These are phyloP conservation scores for Pythium brassicae DNA, from an alignment of 352 stramenopile genomes.

Conservation along the genomic window DNA sequence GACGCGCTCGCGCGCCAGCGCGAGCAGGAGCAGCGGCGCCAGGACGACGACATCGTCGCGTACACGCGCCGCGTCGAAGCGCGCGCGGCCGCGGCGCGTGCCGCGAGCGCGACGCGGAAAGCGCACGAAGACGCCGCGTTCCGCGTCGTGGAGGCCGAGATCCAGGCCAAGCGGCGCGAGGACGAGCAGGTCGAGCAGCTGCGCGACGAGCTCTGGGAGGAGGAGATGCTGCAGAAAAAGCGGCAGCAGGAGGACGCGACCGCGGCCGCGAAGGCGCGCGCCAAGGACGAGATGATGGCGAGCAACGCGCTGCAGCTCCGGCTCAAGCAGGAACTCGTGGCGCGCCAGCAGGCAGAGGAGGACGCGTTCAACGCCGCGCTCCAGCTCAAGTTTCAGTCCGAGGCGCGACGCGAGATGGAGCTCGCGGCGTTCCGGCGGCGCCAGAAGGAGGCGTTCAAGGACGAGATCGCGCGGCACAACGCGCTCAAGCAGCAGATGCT, in stretches of 20 bases:
- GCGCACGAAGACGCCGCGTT: constrained; percentile 68
- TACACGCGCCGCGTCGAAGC: constrained; percentile 43
- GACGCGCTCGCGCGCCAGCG: constrained; percentile 20
- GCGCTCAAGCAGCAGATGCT: constrained; percentile 74
- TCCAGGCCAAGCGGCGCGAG: constrained; percentile 67
- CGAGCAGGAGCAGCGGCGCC: constrained; percentile 23
- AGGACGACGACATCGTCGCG: constrained; percentile 47
- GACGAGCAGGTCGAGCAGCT: constrained; percentile 88
- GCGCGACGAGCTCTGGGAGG: constrained; percentile 90
- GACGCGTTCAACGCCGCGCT: constrained; percentile 71
- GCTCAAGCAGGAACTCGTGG: constrained; percentile 54
- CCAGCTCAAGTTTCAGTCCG: constrained; percentile 51
- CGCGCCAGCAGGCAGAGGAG: constrained; percentile 54
- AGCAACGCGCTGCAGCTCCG: constrained; percentile 71
- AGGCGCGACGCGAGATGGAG: constrained; percentile 64
- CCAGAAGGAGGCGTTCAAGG: constrained; percentile 66
- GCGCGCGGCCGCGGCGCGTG: constrained; percentile 41
- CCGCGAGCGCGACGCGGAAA: constrained; percentile 70
- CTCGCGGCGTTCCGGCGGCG: constrained; percentile 47
- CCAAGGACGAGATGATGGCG: constrained; percentile 84
- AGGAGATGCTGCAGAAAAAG: constrained; percentile 83
- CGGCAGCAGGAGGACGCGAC: constrained; percentile 69
- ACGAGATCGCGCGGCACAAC: constrained; percentile 48
- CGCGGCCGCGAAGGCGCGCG: constrained; percentile 49
- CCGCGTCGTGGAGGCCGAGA: constrained; percentile 78